A percentile compares a stretch with the other conserved stretches of the same genome.
phyloP scores from a whole-genome alignment of 148 eudicot species.

The Fagopyrum tataricum region DNA sequence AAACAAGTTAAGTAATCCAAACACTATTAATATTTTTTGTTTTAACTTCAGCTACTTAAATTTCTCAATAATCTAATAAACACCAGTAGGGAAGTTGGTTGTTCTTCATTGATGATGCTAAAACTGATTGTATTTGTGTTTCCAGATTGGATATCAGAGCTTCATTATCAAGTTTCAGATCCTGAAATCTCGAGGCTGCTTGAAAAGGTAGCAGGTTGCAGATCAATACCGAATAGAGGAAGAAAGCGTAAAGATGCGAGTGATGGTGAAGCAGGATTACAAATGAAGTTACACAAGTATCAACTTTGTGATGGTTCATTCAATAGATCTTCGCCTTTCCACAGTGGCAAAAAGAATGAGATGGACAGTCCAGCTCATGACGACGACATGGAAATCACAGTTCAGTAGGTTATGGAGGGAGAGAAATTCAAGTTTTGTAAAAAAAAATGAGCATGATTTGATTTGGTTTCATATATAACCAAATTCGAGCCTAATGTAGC shows the following conservation, averaged over 20 bases:
- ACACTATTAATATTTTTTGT: no score
- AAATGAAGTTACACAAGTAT: constrained; percentile 35
- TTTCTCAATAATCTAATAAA: no score
- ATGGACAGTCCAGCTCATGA: constrained; percentile 13
- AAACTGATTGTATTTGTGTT: constrained; percentile 6
- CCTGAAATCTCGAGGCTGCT: constrained; percentile 25
- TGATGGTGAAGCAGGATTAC: constrained; percentile 20
- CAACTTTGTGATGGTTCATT: constrained; percentile 26
- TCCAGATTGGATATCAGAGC: constrained; percentile 54
- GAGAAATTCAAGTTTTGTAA: neutral
- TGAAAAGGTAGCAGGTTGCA: constrained; percentile 32
- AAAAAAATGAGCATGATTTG: neutral
- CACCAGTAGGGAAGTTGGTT: no score
- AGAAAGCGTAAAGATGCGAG: constrained; percentile 60
- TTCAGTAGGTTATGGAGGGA: neutral
- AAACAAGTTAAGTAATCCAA: no score
- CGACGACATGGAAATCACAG: constrained; percentile 18
- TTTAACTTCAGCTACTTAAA: no score
- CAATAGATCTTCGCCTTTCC: constrained; percentile 19
- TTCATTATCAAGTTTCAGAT: constrained; percentile 36
- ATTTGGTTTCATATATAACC: neutral
- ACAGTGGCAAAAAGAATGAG: constrained; percentile 22
- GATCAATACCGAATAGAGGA: constrained; percentile 24
- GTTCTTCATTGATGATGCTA: neutral
- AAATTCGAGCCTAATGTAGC: neutral